Conservation (phyloP, 352 stramenopile species). For the Ophiocytium majus region DNA sequence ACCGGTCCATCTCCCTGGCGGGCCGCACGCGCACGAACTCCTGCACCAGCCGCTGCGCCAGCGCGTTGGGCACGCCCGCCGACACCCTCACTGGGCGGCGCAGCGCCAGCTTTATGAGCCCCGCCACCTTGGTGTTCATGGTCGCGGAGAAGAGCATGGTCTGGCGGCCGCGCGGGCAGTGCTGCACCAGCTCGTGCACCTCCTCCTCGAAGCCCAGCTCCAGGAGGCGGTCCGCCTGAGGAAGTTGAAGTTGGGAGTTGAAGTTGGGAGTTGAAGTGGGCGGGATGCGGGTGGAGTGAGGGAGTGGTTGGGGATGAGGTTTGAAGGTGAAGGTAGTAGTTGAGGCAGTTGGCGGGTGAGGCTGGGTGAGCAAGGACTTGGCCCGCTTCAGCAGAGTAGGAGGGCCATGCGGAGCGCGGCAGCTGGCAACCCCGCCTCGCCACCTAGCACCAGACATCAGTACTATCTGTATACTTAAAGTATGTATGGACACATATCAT, state of each 20-base stretch:
- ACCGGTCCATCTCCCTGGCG: constrained; percentile 48
- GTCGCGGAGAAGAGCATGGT: constrained; percentile 99
- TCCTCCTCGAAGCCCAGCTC: constrained; percentile 98
- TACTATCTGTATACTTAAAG: too few relatives aligned
- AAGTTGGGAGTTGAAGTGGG: neutral
- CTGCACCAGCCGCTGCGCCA: constrained; percentile 91
- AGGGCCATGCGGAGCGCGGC: too few relatives aligned
- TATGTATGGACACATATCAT: too few relatives aligned
- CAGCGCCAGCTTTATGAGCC: constrained; percentile 92
- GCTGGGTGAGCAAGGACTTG: too few relatives aligned
- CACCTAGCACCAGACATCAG: too few relatives aligned
- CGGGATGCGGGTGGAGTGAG: too few relatives aligned
- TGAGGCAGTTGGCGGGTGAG: too few relatives aligned
- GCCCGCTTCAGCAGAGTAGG: too few relatives aligned
- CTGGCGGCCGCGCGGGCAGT: constrained; percentile 86
- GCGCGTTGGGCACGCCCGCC: constrained; percentile 55
- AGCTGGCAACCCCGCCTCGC: too few relatives aligned
- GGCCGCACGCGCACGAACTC: constrained; percentile 94
- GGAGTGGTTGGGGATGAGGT: too few relatives aligned
- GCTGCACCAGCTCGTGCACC: constrained; percentile 89
- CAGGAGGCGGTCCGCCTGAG: constrained; percentile 89
- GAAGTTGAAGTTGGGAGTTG: constrained; percentile 51
- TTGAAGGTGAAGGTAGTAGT: too few relatives aligned
- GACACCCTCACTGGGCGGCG: constrained; percentile 78
- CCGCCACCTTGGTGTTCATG: constrained; percentile 92